Percentiles rank a stretch among this genome's conserved stretches.
These are phyloP conservation scores for Penicillium sp. DNA, from an alignment of 2,329 filamentous ascomycete species.

Conservation along the genomic window DNA sequence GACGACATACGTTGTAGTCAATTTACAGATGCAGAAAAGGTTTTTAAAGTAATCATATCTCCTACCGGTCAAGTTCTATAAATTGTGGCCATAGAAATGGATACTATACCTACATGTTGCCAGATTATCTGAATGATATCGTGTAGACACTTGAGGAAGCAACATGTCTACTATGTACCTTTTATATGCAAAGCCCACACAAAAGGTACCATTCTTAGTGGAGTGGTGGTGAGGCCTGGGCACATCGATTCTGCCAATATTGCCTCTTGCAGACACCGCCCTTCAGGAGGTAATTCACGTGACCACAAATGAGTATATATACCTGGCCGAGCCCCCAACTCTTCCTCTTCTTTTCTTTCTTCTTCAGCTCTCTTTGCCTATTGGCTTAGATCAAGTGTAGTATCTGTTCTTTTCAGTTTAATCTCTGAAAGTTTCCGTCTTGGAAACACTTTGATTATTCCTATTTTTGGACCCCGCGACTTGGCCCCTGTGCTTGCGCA, in stretches of 20 bases:
- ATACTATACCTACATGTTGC: no score
- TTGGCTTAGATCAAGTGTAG: neutral
- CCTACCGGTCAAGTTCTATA: no score
- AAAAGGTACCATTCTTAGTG: neutral
- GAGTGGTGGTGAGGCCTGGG: neutral
- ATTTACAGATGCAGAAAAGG: no score
- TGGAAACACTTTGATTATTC: neutral
- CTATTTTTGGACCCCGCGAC: neutral
- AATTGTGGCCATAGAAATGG: no score
- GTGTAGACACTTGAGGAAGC: neutral
- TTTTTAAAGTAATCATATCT: no score
- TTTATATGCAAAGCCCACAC: neutral
- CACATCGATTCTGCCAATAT: neutral
- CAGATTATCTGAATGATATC: neutral
- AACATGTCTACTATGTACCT: neutral
- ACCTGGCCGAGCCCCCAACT: neutral
- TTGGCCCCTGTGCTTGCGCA: neutral
- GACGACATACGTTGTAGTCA: no score
- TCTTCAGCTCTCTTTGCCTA: neutral
- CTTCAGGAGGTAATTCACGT: neutral
- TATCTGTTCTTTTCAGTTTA: neutral
- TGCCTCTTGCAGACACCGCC: neutral
- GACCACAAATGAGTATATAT: neutral
- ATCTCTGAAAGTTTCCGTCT: neutral
- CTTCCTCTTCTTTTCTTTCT: neutral